These are phyloP conservation scores for Phialophora tarda DNA, from an alignment of 2,329 filamentous ascomycete species.

Conservation along the genomic window DNA sequence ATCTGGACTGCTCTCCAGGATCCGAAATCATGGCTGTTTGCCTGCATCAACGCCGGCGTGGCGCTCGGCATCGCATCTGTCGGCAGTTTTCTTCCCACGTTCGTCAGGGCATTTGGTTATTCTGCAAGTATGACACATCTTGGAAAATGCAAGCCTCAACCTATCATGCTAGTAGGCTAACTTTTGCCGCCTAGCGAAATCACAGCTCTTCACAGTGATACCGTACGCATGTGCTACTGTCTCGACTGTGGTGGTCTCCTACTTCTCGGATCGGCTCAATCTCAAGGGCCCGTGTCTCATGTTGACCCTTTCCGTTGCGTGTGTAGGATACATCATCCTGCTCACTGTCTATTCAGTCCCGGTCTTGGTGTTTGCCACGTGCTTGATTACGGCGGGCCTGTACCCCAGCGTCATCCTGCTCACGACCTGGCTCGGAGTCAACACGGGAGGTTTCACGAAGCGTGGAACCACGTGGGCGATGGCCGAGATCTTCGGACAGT, in stretches of 20 bases:
- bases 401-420: conserved; percentile 28
- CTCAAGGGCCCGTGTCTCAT: conserved; percentile 17
- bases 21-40: conserved; percentile 23
- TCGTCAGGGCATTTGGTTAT: conserved; percentile 24
- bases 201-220: conserved; percentile 26
- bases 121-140: conserved; percentile 15
- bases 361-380: conserved; percentile 22
- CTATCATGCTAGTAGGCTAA: not conserved
- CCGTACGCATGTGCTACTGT: conserved; percentile 24
- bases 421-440: conserved; percentile 22
- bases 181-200: not conserved
- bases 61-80: conserved; percentile 18
- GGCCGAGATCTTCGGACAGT: conserved; percentile 26
- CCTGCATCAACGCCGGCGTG: conserved; percentile 17
- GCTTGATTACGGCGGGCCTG: conserved; percentile 24
- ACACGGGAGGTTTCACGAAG: conserved; percentile 28
- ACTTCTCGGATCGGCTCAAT: conserved; percentile 18
- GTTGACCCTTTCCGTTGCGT: not conserved
- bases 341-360: not conserved
- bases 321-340: conserved; percentile 24
- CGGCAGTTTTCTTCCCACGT: conserved; percentile 23
- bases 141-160: not conserved
- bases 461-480: conserved; percentile 27
- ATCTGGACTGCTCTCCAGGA: conserved; percentile 14
- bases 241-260: not conserved